Percentiles rank a stretch among this genome's conserved stretches.
These are phyloP conservation scores for Aspergillus ostianus DNA, from an alignment of 495 filamentous ascomycete species.

Conservation along the genomic window DNA sequence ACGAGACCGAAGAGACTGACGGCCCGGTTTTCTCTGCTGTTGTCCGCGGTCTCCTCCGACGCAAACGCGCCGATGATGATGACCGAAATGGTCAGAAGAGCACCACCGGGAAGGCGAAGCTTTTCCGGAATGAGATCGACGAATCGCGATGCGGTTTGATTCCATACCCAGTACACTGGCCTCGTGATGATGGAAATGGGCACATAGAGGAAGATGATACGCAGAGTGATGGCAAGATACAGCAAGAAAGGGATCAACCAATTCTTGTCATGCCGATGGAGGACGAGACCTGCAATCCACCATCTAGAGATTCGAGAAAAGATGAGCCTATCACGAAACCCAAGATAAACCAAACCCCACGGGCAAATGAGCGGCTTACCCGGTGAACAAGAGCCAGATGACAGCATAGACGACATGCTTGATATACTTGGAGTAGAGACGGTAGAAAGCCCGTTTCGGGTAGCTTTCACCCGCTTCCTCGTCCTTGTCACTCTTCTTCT, in stretches of 20 bases:
- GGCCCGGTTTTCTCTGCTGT: slow-evolving; percentile 74
- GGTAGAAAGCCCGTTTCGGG: slow-evolving; percentile 18
- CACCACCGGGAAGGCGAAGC: slow-evolving; percentile 57
- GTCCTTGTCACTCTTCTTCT: slow-evolving; percentile 32
- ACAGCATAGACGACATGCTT: slow-evolving; percentile 47
- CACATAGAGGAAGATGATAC: slow-evolving; percentile 71
- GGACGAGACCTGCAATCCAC: slow-evolving; percentile 82
- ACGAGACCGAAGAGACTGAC: slow-evolving; percentile 77
- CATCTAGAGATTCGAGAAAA: slow-evolving; percentile 50
- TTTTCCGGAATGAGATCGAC: slow-evolving; percentile 58
- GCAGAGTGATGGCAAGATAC: slow-evolving; percentile 70
- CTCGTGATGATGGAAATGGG: slow-evolving; percentile 62
- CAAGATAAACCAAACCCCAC: neutral
- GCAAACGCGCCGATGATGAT: slow-evolving; percentile 75
- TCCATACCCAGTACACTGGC: slow-evolving; percentile 67
- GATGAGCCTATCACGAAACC: slow-evolving; percentile 13
- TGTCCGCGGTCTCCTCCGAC: slow-evolving; percentile 65
- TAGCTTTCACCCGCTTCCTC: slow-evolving; percentile 27
- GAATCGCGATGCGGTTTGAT: slow-evolving; percentile 54
- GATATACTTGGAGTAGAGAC: slow-evolving; percentile 25
- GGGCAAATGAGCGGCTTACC: slow-evolving; percentile 40
- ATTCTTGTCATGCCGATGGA: slow-evolving; percentile 68
- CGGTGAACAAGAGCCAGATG: slow-evolving; percentile 59
- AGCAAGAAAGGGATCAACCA: slow-evolving; percentile 86
- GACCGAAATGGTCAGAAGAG: slow-evolving; percentile 58